Conservation (phyloP, 2,329 filamentous ascomycete genomes). For the Neopestalotiopsis clavispora region DNA sequence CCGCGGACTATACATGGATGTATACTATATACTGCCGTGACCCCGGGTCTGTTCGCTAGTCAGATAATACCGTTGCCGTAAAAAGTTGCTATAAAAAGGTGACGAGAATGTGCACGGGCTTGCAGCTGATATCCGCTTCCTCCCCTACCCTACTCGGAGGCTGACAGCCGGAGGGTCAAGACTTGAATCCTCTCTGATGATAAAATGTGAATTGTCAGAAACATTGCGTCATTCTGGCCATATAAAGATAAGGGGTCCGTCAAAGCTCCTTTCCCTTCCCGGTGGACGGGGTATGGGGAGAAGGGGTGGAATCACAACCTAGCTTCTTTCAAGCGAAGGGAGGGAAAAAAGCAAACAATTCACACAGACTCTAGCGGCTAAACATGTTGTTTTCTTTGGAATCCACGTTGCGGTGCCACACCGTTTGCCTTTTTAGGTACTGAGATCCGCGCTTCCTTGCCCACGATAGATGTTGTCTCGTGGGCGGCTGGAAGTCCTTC, state of each 20-base stretch:
- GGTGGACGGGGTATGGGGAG: neutral
- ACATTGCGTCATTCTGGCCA: neutral
- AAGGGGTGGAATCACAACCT: neutral
- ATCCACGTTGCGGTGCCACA: neutral
- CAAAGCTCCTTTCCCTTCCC: neutral
- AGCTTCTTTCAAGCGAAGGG: neutral
- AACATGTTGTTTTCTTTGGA: neutral
- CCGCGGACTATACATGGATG: neutral
- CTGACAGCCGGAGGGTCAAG: neutral
- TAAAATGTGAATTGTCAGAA: neutral
- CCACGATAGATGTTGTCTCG: neutral
- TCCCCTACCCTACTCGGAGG: neutral
- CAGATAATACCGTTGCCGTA: neutral
- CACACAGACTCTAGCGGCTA: neutral
- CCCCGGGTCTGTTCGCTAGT: neutral
- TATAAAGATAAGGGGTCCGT: neutral
- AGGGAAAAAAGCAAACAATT: neutral
- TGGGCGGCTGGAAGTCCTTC: no score
- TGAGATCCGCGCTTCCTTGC: neutral
- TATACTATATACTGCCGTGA: neutral
- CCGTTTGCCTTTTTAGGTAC: neutral
- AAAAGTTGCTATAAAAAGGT: neutral
- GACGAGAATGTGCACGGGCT: neutral
- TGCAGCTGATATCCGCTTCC: neutral
- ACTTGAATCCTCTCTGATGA: neutral